Percentiles rank a stretch among this genome's conserved stretches.
Conservation (phyloP, 768 basidiomycete genomes). For the Russula foetens region DNA sequence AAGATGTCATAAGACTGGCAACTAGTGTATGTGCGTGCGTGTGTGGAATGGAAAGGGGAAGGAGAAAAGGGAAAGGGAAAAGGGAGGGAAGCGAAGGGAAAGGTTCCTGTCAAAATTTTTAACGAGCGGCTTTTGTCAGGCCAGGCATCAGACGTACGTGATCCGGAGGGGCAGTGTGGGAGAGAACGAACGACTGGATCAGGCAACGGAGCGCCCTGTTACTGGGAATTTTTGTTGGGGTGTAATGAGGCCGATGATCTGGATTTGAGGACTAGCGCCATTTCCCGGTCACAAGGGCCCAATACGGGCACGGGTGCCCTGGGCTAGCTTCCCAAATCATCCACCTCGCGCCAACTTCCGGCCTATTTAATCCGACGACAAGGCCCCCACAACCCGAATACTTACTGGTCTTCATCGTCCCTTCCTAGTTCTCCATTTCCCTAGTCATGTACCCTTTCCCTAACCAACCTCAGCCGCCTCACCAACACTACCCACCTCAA, state of each 20-base stretch:
- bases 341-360: conserved; percentile 13
- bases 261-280: background rate
- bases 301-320: background rate
- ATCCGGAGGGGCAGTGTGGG: background rate
- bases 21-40: too few species aligned
- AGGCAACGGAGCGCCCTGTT: conserved; percentile 15
- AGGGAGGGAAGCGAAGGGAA: background rate
- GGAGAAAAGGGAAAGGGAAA: background rate
- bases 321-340: background rate
- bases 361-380: conserved; percentile 14
- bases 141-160: too few species aligned
- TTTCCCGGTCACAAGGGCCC: conserved; percentile 10
- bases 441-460: conserved; percentile 13
- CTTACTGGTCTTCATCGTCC: background rate
- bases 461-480: background rate
- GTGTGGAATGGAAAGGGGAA: too few species aligned
- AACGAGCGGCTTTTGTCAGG: background rate
- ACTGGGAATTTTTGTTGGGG: conserved; percentile 4
- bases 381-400: too few species aligned
- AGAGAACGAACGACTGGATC: conserved; percentile 2
- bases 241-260: background rate
- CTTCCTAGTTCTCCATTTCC: background rate
- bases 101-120: background rate
- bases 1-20: background rate
- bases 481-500: background rate